Evolutionary conservation across 2,329 filamentous ascomycete genomes (phyloP).

Genomic region (Ilyonectria sp.): DNA sequence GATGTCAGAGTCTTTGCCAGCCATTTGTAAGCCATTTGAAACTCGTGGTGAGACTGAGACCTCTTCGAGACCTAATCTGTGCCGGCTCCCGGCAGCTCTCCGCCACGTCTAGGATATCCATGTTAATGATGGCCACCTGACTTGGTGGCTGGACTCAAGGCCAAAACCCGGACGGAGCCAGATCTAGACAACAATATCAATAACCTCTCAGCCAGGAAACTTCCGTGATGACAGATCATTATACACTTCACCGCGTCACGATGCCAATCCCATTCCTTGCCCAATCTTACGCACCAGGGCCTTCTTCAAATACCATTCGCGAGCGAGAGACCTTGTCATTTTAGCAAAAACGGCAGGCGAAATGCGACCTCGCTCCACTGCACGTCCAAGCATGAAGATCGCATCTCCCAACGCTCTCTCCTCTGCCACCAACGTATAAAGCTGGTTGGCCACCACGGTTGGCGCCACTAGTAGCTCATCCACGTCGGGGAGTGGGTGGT

Average conservation of each 20-base stretch:
- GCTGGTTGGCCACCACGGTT: constrained; percentile 91
- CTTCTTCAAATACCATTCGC: constrained; percentile 90
- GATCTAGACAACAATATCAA: constrained; percentile 39
- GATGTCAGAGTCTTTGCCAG: not conserved
- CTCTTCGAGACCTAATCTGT: not conserved
- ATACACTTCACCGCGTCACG: constrained; percentile 38
- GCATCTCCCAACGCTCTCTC: constrained; percentile 90
- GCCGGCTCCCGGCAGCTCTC: not conserved
- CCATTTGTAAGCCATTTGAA: not conserved
- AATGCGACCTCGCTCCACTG: constrained; percentile 81
- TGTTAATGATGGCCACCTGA: constrained; percentile 12
- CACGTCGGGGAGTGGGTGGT: constrained; percentile 80
- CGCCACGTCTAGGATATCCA: constrained; percentile 19
- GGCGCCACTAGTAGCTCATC: constrained; percentile 95
- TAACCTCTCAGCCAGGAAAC: constrained; percentile 23
- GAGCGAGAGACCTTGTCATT: constrained; percentile 80
- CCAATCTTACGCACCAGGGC: constrained; percentile 85
- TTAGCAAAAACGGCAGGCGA: constrained; percentile 82
- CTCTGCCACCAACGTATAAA: constrained; percentile 91
- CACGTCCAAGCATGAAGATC: constrained; percentile 84
- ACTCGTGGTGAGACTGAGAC: not conserved
- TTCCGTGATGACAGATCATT: constrained; percentile 16
- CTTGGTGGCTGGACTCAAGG: not conserved
- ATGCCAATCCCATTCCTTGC: constrained; percentile 78
- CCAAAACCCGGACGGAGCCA: not conserved